These are phyloP conservation scores for Trichoderma semiorbis DNA, from an alignment of 2,329 filamentous ascomycete species.

Conservation along the genomic window DNA sequence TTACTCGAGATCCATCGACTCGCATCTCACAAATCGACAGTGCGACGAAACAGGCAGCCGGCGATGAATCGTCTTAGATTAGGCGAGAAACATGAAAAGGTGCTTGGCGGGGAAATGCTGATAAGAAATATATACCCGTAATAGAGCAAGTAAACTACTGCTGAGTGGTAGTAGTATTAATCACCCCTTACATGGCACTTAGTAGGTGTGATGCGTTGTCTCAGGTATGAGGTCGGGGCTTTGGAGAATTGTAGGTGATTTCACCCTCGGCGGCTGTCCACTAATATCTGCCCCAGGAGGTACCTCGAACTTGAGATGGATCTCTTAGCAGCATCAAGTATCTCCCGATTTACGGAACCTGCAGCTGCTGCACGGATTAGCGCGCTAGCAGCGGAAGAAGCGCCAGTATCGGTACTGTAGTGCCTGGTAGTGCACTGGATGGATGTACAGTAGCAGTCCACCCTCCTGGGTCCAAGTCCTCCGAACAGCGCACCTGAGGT, in stretches of 20 bases:
- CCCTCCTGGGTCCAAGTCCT: background rate
- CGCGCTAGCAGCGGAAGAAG: background rate
- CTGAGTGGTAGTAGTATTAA: background rate
- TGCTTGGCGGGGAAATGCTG: background rate
- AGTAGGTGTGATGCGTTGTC: background rate
- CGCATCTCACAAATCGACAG: background rate
- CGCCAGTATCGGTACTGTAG: background rate
- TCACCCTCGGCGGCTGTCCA: background rate
- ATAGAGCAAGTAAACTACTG: background rate
- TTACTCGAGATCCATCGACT: background rate
- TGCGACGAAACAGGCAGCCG: background rate
- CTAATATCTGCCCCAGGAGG: background rate
- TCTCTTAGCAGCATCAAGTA: background rate
- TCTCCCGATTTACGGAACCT: background rate
- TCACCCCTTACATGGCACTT: background rate
- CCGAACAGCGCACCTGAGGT: background rate
- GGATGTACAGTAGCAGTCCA: background rate
- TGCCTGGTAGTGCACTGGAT: background rate
- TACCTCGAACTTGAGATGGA: background rate
- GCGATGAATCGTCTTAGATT: background rate
- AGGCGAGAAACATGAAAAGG: slow-evolving; percentile 1
- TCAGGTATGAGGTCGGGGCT: background rate
- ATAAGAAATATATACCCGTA: background rate
- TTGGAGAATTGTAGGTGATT: background rate
- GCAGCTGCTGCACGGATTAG: background rate